Evolutionary conservation across 371 early-diverging fungal genomes (phyloP), one percentile per base, ranked within the genome.

Genomic region (Mucor sp.): DNA sequence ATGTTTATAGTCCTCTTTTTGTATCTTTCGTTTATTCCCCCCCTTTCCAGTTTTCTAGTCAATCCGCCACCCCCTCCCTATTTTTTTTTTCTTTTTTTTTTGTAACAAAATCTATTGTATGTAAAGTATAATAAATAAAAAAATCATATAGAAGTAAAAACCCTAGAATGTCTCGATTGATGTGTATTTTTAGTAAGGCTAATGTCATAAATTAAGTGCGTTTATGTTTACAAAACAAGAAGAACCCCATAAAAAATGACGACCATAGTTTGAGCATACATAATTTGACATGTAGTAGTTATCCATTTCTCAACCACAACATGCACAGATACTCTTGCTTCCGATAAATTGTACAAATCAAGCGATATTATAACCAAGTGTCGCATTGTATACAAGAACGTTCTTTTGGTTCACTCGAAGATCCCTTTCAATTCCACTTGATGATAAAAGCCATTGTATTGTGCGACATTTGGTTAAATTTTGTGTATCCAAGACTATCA

Each of bases 41-140:
- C 27, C 27, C 41, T 0, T 41, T 41, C 5, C 9, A 17, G 30
- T 55, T 58, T 9, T 35, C 58, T 35, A 30, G 6, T 33, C 33
- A 58, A 30, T 58, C 19, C 37, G 37, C 37, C 58, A 28, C 8
- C 56, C 56, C 3, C 41, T 41, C 41, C 37, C 37, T 58, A n/a
- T 35, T 58, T 19, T 33, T 41, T 60, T 43, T 60, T 60, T 25
- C 28, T 41, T 60, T 43, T 59, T 59, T 59, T 59, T 37, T 37
- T 39, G 39, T 37, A 15, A 39, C 23, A 60, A 60, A 19, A 41
- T 27, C 27, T n/a, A 30, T 56, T 56, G 23, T 41, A 41, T 60
- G 35, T 60, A 60, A 15, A 21, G 25, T 41, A 41, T 39, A 39
- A n/a, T 60, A 41, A 58, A 58, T 17, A 59, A n/a, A n/a, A 35